Base-by-base conservation (phyloP, 202 grass and related monocot genomes). In the Bolboschoenoplectus hybrid region DNA sequence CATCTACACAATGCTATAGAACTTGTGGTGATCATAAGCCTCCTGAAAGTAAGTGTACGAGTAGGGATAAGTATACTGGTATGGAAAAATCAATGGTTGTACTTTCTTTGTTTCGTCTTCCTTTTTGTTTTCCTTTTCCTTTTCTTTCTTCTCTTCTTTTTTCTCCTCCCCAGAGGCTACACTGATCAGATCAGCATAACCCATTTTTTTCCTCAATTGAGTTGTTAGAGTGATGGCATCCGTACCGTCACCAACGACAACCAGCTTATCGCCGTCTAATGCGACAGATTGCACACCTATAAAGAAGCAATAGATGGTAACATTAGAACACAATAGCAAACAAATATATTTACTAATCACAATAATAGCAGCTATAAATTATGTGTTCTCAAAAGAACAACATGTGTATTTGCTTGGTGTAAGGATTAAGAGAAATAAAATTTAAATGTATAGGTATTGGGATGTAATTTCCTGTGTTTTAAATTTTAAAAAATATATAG, bases 251-350 rank as follows among this genome's bases (percentile, higher is more conserved):
- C 93, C 93, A 47, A 88, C 0, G 9, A 92, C 78, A 45, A 87
- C 85, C 45, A 95, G 82, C 80, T 91, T 91, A 63, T 91, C 87
- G 0, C 89, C 87, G 44, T 95, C 89, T 63, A 95, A 9, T 64
- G 89, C 36, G 17, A 87, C 91, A 3, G 93, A 95, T 34, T 85
- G 90, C 77, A 95, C 89, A 82, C 80, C 80, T 82, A 47, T 66
- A 1, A 60, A 17, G 1, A 61, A 46, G 3, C 43, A 47, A 72
- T 47, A 17, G 7, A 46, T 17, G 20, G 6, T 8, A 45, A 72
- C 14, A 46, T 46, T 71, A 71, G 67, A 45, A 70, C 40, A 70
- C 26, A 26, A 44, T 45, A 19, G 6, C 14, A 19, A 44, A 45
- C 44, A 71, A 17, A 2, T 9, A 12, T 26, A 26, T 26, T 26